Base-by-base conservation (phyloP, 2,329 filamentous ascomycete genomes). In the Amesomyces nigricolor region DNA sequence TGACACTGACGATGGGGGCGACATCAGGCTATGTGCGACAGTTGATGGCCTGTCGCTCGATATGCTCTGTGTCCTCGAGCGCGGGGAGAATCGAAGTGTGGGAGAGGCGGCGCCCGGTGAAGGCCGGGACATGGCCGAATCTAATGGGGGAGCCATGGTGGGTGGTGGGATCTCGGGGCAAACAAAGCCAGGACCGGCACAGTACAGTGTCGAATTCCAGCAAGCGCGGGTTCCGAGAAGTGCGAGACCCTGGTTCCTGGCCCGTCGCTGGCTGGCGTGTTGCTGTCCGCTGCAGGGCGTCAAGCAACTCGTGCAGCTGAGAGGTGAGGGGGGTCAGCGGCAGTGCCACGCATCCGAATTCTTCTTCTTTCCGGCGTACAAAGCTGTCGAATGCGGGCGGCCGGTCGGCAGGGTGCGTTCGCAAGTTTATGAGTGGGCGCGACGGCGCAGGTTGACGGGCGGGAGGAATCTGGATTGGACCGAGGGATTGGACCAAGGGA, bases 1-100 rank as follows among this genome's bases (percentile, higher is more conserved):
- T 45, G 85, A 85, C 56, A 92, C 80, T 48, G 76, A 75, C 35
- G 81, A 69, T 16, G 89, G 87, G 51, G 88, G 87, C 46, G 83
- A 81, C 70, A 82, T 77, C 48, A 87, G 72, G 65, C 79, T 79
- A 66, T 77, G 75, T 65, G 79, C 74, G 59, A 80, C 76, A 59
- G 78, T 74, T 5, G 86, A 88, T 22, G 85, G 82, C 58, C 81
- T 75, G 69, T 89, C 87, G 74, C 86, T 89, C 58, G 84, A 88
- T 61, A 87, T 78, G 70, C 86, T 89, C 61, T 80, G 79, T 13
- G 78, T 77, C 64, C 80, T 74, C 37, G 80, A 81, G 46, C 67
- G 64, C 30, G 64, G 60, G 44, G 61, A 56, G 48, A 63, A 61
- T 54, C 60, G 66, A 42, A 63, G 64, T 10, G 59, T 61, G 43